A percentile compares a stretch with the other conserved stretches of the same genome.
Conservation (phyloP, 2,329 filamentous ascomycete genomes). For the Stromatinia cepivora region DNA sequence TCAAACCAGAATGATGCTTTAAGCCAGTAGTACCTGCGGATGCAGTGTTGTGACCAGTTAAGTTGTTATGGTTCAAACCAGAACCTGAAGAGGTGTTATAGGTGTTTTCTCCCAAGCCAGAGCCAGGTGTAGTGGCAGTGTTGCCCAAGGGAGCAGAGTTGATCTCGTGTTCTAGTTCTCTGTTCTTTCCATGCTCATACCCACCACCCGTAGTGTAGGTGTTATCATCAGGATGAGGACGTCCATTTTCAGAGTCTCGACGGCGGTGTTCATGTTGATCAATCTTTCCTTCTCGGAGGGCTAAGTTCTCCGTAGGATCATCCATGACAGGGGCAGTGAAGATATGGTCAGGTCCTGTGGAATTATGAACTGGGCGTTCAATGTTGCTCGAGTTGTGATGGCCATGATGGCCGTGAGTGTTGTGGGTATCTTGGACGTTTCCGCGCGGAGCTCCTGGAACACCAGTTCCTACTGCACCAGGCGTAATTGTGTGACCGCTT, state of each 20-base stretch:
- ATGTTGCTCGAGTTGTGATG: neutral
- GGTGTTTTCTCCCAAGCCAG: conserved; percentile 3
- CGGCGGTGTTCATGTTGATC: conserved; percentile 11
- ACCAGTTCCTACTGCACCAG: conserved; percentile 11
- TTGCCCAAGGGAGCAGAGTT: conserved; percentile 13
- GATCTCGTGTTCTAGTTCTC: neutral
- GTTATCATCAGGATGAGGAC: conserved; percentile 1
- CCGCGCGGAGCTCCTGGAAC: conserved; percentile 18
- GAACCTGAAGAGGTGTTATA: conserved; percentile 6
- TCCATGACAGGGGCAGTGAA: conserved; percentile 20
- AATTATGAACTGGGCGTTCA: conserved; percentile 1
- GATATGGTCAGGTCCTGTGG: conserved; percentile 17
- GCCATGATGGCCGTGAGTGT: neutral
- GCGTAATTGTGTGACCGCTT: neutral
- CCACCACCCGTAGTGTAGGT: neutral
- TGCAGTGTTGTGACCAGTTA: neutral
- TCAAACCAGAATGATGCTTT: neutral
- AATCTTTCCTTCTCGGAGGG: conserved; percentile 3
- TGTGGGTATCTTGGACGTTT: conserved; percentile 13
- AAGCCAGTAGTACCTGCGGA: neutral
- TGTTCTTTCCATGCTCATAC: conserved; percentile 13
- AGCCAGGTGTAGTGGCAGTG: conserved; percentile 11
- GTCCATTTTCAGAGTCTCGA: neutral
- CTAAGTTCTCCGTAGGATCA: neutral
- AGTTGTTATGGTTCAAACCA: neutral